phyloP scores from a whole-genome alignment of 1,284 basidiomycete species.

The Ustilago nuda region DNA sequence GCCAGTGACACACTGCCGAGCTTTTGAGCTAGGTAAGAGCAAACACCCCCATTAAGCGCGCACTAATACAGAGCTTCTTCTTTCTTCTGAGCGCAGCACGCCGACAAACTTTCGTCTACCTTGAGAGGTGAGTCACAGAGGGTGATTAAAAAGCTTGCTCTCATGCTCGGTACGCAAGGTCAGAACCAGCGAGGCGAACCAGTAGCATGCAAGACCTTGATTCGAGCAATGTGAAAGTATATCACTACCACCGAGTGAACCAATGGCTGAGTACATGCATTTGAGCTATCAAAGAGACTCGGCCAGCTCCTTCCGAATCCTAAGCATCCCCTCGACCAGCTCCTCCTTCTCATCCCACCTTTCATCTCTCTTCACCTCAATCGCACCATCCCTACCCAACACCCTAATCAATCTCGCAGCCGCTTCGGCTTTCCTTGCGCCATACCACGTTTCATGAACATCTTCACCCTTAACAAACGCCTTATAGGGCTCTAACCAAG shows the following conservation, averaged over 20 bases:
- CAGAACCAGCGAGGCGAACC: not conserved
- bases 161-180: not conserved
- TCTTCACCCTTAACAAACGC: conserved; percentile 26
- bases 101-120: too few relatives aligned
- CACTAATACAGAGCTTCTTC: too few relatives aligned
- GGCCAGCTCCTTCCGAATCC: conserved; percentile 22
- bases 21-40: not conserved
- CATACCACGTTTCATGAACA: conserved; percentile 25
- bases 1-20: too few relatives aligned
- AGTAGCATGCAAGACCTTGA: conserved; percentile 2
- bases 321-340: conserved; percentile 27
- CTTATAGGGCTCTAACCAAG: conserved; percentile 29
- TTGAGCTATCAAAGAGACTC: conserved; percentile 1
- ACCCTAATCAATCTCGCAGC: conserved; percentile 18
- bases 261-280: too few relatives aligned
- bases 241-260: too few relatives aligned
- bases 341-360: conserved; percentile 34
- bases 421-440: conserved; percentile 3
- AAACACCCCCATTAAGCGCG: too few relatives aligned
- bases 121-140: too few relatives aligned
- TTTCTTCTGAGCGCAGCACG: too few relatives aligned
- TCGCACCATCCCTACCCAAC: conserved; percentile 13
- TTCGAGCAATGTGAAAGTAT: conserved; percentile 22
- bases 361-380: conserved; percentile 16
- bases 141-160: too few relatives aligned